Evolutionary conservation across 2,329 filamentous ascomycete genomes (phyloP), one percentile per base, ranked within the genome.

Genomic region (Exutisphaerella laricina): DNA sequence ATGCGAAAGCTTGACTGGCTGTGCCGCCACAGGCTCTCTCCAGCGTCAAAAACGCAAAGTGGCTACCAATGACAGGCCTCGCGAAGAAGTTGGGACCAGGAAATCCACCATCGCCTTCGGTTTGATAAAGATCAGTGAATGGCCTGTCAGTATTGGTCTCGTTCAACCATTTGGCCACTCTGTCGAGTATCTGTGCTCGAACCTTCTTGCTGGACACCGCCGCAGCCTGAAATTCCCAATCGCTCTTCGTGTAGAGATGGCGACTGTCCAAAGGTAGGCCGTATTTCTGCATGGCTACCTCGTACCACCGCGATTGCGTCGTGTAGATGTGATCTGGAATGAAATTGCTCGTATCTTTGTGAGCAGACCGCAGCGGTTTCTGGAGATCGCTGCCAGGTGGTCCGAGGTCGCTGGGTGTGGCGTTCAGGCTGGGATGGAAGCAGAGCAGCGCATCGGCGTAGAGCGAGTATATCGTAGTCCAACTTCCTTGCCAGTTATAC

Each of bases 191-290:
- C 60, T 84, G 78, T 2, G 74, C 72, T 41, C 87, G 75, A 1
- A 84, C 84, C 45, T 73, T 67, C 60, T 77, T 76, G 54, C 79
- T 80, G 3, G 85, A 78, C 4, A 94, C 83, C 1, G 87, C 85
- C 34, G 88, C 87, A 0, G 86, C 85, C 63, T 92, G 89, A 62
- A 94, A 88, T 56, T 92, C 83, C 88, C 88, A 94, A 66, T 94
- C 88, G 25, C 41, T 46, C 48, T 94, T 94, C 23, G 86, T 84
- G 64, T 92, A 92, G 3, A 90, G 65, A 63, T 92, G 86, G 31
- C 88, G 78, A 53, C 78, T 84, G 65, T 94, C 88, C 5, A 94
- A 75, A 0, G 88, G 87, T 3, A 94, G 68, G 1, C 88, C 88
- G 63, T 90, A 94, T 56, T 78, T 80, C 62, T 94, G 86, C 52